A percentile compares a stretch with the other conserved stretches of the same genome.
phyloP scores from a whole-genome alignment of 108 stramenopile genomes.

The Hondaea fermentalgiana region DNA sequence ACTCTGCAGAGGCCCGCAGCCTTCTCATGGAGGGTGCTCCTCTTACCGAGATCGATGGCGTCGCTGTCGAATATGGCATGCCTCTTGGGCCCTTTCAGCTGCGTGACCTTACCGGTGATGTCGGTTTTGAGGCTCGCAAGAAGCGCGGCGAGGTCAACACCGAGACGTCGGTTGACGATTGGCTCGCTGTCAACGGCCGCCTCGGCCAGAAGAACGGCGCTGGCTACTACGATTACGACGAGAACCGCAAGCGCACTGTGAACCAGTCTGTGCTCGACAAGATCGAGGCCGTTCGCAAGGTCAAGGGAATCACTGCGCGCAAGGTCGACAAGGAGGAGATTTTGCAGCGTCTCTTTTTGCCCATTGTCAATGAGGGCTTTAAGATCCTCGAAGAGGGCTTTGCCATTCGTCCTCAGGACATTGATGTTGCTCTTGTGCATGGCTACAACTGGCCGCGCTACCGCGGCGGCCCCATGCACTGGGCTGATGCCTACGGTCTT shows the following conservation, averaged over 20 bases:
- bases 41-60: constrained; percentile 61
- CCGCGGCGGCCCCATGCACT: constrained; percentile 59
- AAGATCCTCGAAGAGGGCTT: constrained; percentile 89
- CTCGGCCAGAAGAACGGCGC: constrained; percentile 58
- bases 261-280: constrained; percentile 30
- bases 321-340: constrained; percentile 32
- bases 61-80: constrained; percentile 67
- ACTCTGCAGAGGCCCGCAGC: constrained; percentile 59
- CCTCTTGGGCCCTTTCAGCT: constrained; percentile 78
- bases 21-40: constrained; percentile 56
- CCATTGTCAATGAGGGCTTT: constrained; percentile 92
- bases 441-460: constrained; percentile 89
- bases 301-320: constrained; percentile 22
- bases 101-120: constrained; percentile 86
- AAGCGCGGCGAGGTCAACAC: constrained; percentile 39
- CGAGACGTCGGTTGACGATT: constrained; percentile 78
- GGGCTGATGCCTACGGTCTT: constrained; percentile 24
- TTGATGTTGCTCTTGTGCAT: constrained; percentile 86
- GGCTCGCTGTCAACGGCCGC: constrained; percentile 68
- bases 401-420: constrained; percentile 72
- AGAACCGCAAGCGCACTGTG: constrained; percentile 30
- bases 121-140: constrained; percentile 45
- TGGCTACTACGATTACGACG: constrained; percentile 36
- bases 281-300: constrained; percentile 27
- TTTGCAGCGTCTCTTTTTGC: constrained; percentile 56